These are phyloP conservation scores for Blastobotrys apis DNA, from an alignment of 1,139 yeast genomes.

Conservation along the genomic window DNA sequence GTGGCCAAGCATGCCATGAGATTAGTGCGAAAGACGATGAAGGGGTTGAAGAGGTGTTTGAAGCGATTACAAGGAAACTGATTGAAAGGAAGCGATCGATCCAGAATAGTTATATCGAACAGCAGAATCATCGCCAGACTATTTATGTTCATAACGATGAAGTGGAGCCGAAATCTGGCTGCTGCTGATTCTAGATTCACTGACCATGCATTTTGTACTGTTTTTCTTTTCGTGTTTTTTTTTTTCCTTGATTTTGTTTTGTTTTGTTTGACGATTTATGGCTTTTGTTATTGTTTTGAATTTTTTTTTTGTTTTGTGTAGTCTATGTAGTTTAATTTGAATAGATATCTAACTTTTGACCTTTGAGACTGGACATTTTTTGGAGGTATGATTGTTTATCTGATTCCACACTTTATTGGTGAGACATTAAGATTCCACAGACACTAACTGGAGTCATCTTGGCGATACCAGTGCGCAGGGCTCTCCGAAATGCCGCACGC, in stretches of 20 bases:
- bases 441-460: no score
- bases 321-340: no score
- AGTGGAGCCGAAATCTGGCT: constrained; percentile 26
- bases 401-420: no score
- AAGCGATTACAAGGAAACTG: constrained; percentile 34
- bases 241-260: background rate
- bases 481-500: no score
- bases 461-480: no score
- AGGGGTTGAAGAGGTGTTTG: constrained; percentile 38
- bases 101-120: constrained; percentile 25
- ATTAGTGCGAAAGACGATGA: constrained; percentile 37
- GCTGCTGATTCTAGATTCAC: constrained; percentile 21
- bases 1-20: constrained; percentile 36
- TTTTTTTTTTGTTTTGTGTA: background rate
- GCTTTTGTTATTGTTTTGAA: background rate
- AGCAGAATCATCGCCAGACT: constrained; percentile 28
- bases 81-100: constrained; percentile 24
- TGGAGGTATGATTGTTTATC: no score
- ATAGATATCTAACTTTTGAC: no score
- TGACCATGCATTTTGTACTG: background rate
- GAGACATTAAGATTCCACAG: no score
- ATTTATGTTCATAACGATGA: constrained; percentile 34
- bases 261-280: background rate
- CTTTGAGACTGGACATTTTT: no score
- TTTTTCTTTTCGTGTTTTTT: background rate